Conservation (phyloP, 495 filamentous ascomycete species). For the Recurvomyces mirabilis region DNA sequence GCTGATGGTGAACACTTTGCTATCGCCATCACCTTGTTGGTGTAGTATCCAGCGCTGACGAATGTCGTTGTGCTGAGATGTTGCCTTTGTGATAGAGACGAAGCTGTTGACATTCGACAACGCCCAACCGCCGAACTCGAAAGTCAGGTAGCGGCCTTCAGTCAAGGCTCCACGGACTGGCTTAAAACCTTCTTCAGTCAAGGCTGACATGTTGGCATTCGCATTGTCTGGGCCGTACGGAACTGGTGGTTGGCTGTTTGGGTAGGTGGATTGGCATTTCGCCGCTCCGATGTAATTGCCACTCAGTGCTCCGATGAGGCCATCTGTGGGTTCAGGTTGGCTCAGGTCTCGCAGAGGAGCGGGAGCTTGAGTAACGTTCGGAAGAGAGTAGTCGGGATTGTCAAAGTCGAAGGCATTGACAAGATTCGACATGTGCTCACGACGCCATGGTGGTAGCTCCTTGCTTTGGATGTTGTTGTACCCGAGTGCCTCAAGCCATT, state of each 20-base stretch:
- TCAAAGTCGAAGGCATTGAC: constrained; percentile 42
- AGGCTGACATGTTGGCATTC: constrained; percentile 1
- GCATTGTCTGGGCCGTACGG: constrained; percentile 36
- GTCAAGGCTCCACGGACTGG: constrained; percentile 39
- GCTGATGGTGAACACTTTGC: constrained; percentile 34
- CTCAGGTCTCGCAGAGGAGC: constrained; percentile 21
- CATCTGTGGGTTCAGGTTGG: constrained; percentile 15
- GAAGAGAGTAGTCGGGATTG: constrained; percentile 38
- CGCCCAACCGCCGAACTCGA: constrained; percentile 11
- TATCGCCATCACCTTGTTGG: constrained; percentile 17
- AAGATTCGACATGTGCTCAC: constrained; percentile 44
- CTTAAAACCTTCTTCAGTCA: constrained; percentile 41
- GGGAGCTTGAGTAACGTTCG: constrained; percentile 34
- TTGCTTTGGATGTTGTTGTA: constrained; percentile 33
- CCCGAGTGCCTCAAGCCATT: constrained; percentile 41
- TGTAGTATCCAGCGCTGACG: constrained; percentile 42
- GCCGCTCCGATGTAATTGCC: constrained; percentile 36
- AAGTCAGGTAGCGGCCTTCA: constrained; percentile 35
- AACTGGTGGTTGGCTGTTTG: constrained; percentile 32
- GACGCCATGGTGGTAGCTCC: constrained; percentile 42
- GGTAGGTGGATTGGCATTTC: constrained; percentile 33
- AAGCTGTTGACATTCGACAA: constrained; percentile 9
- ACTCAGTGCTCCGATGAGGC: background rate
- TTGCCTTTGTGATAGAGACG: constrained; percentile 28
- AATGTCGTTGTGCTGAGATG: constrained; percentile 29